Percentiles rank a stretch among this genome's conserved stretches.
phyloP scores from a whole-genome alignment of 2,329 filamentous ascomycete species.

The Cladosporium sp. region DNA sequence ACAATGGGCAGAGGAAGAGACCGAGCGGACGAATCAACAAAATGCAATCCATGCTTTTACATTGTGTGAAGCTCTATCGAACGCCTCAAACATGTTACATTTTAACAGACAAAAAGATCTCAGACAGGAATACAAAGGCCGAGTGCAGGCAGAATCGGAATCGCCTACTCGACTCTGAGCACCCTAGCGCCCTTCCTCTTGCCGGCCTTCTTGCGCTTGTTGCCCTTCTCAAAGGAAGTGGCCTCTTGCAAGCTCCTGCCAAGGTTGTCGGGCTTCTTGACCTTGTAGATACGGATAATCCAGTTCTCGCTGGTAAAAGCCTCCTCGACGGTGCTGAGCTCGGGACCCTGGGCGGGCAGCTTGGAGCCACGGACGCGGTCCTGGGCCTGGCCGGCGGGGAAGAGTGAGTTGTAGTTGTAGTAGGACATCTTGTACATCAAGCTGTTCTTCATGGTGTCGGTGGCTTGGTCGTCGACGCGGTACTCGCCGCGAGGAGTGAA shows the following conservation, averaged over 20 bases:
- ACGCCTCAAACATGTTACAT: slow-evolving; percentile 7
- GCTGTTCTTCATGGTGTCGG: slow-evolving; percentile 97
- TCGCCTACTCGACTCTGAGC: slow-evolving; percentile 63
- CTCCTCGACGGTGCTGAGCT: slow-evolving; percentile 86
- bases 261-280: slow-evolving; percentile 96
- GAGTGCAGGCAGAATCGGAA: neutral
- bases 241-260: slow-evolving; percentile 77
- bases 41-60: neutral
- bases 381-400: slow-evolving; percentile 82
- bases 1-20: too few relatives aligned
- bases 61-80: neutral
- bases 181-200: slow-evolving; percentile 71
- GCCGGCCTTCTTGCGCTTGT: slow-evolving; percentile 74
- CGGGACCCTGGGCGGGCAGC: slow-evolving; percentile 78
- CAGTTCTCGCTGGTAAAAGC: slow-evolving; percentile 99
- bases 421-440: slow-evolving; percentile 99
- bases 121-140: neutral
- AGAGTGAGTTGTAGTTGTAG: slow-evolving; percentile 91
- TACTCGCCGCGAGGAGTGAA: slow-evolving; percentile 95
- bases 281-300: slow-evolving; percentile 99
- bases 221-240: slow-evolving; percentile 68
- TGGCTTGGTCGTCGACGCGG: slow-evolving; percentile 86
- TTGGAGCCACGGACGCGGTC: slow-evolving; percentile 82
- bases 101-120: neutral
- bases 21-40: too few relatives aligned